These are phyloP conservation scores for Zizania palustris DNA, from an alignment of 202 grass and related monocot genomes.

Conservation along the genomic window DNA sequence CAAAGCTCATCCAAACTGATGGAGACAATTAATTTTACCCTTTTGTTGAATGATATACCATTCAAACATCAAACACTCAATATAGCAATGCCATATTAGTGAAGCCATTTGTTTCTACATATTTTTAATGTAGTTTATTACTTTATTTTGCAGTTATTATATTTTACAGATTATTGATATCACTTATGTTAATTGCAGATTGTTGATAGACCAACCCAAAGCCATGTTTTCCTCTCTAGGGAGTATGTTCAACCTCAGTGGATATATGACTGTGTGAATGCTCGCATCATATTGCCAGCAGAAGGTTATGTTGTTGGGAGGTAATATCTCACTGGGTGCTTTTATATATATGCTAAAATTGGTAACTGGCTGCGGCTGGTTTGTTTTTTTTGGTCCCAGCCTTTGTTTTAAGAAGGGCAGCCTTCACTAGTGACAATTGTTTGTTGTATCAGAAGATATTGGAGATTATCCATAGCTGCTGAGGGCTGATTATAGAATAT, in stretches of 20 bases:
- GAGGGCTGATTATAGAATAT: neutral
- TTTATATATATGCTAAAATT: slow-evolving; percentile 18
- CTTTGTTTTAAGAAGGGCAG: neutral
- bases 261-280: slow-evolving; percentile 90
- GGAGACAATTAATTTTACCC: slow-evolving; percentile 3
- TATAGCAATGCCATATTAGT: neutral
- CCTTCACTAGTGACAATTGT: neutral
- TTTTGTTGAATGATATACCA: slow-evolving; percentile 7
- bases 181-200: slow-evolving; percentile 56
- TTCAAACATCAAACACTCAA: neutral
- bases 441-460: neutral
- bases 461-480: neutral
- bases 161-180: slow-evolving; percentile 9
- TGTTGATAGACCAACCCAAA: slow-evolving; percentile 98
- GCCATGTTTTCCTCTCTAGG: slow-evolving; percentile 90
- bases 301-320: slow-evolving; percentile 89
- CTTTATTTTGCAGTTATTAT: neutral
- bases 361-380: neutral
- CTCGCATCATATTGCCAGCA: slow-evolving; percentile 68
- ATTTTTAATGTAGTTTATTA: slow-evolving; percentile 13
- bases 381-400: neutral
- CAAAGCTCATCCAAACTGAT: neutral
- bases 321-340: slow-evolving; percentile 50
- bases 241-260: slow-evolving; percentile 96
- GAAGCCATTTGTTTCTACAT: neutral